A percentile compares a stretch with the other conserved stretches of the same genome.
phyloP scores from a whole-genome alignment of 1,284 basidiomycete genomes.

The Pterulicium gracile region DNA sequence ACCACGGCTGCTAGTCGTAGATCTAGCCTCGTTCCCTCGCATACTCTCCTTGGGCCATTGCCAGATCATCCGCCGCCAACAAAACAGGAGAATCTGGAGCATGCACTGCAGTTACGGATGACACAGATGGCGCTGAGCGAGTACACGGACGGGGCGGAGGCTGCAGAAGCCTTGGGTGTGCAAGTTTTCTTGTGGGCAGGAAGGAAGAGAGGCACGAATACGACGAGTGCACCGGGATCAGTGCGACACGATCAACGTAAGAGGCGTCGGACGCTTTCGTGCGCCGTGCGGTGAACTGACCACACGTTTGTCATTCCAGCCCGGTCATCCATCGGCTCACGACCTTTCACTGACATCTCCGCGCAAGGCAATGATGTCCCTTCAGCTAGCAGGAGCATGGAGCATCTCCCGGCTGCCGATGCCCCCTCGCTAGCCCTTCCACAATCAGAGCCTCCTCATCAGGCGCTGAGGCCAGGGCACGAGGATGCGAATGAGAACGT shows the following conservation, averaged over 20 bases:
- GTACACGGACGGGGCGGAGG: conserved; percentile 77
- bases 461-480: too few relatives aligned
- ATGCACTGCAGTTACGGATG: conserved; percentile 80
- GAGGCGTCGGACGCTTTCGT: too few relatives aligned
- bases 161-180: conserved; percentile 75
- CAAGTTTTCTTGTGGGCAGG: conserved; percentile 84
- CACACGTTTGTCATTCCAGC: conserved; percentile 7
- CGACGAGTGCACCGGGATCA: too few relatives aligned
- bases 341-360: conserved; percentile 9
- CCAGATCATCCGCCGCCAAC: conserved; percentile 45
- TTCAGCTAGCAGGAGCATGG: neutral
- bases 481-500: too few relatives aligned
- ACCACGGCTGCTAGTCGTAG: too few relatives aligned
- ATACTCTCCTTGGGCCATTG: conserved; percentile 34
- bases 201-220: conserved; percentile 35
- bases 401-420: neutral
- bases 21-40: neutral
- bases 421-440: too few relatives aligned
- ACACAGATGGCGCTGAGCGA: conserved; percentile 81
- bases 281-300: conserved; percentile 9
- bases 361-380: neutral
- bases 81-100: conserved; percentile 59
- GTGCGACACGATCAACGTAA: conserved; percentile 27
- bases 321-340: conserved; percentile 16
- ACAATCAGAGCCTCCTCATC: too few relatives aligned